phyloP scores from a whole-genome alignment of 257 asterid genomes.

The Fraxinus anomala region DNA sequence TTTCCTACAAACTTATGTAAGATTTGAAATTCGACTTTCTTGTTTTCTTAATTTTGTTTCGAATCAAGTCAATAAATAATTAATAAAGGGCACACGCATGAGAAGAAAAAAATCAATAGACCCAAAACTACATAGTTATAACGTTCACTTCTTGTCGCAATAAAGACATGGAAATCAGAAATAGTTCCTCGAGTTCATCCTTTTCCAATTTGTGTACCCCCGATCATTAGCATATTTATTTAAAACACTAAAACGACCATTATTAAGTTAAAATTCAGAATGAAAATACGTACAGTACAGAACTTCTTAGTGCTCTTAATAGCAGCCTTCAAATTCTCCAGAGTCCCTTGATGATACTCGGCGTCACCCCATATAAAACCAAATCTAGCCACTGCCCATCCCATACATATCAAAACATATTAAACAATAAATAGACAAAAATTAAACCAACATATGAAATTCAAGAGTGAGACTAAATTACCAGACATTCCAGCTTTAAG shows the following conservation, averaged over 20 bases:
- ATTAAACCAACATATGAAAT: neutral
- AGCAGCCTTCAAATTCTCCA: conserved; percentile 83
- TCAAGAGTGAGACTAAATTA: conserved; percentile 20
- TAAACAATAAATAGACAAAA: neutral
- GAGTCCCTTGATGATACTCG: conserved; percentile 78
- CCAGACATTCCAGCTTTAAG: conserved; percentile 77
- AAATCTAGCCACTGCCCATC: conserved; percentile 75
- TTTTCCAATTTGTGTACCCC: neutral
- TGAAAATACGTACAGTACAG: conserved; percentile 68
- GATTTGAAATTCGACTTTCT: neutral
- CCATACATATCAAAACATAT: neutral
- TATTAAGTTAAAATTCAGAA: conserved; percentile 4
- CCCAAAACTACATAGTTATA: neutral
- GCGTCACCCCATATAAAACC: conserved; percentile 93
- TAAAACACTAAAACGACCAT: neutral
- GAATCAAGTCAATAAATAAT: neutral
- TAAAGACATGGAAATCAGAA: neutral
- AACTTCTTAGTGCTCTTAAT: conserved; percentile 68
- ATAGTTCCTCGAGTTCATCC: neutral
- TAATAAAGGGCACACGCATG: too few relatives aligned
- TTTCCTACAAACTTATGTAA: neutral
- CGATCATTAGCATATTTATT: neutral
- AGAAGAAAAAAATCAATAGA: neutral
- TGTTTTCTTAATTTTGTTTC: neutral
- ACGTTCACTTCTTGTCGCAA: too few relatives aligned